Percentiles rank a stretch among this genome's conserved stretches.
Evolutionary conservation across 257 asterid genomes (phyloP).

Genomic region (Linaria vulgaris): DNA sequence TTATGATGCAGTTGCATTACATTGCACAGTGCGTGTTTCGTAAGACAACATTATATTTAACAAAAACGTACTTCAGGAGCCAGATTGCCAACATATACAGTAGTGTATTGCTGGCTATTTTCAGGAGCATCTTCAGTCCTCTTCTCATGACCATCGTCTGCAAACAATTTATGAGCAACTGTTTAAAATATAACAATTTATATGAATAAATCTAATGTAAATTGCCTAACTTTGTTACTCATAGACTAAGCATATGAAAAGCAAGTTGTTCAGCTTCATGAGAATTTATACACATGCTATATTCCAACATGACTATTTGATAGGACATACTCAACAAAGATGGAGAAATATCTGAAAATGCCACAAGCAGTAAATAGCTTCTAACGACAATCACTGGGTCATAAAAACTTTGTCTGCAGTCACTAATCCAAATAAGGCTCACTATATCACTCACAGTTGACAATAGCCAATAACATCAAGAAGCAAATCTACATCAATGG

Average conservation of each 20-base stretch:
- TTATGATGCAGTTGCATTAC: no score
- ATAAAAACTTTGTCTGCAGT: neutral
- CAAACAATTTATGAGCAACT: conserved; percentile 28
- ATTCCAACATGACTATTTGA: conserved; percentile 1
- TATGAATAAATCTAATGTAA: neutral
- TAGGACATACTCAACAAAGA: neutral
- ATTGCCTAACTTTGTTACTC: neutral
- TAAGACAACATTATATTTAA: no score
- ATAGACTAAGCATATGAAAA: neutral
- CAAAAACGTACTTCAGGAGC: conserved; percentile 56
- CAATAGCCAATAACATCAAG: no score
- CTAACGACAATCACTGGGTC: conserved; percentile 2
- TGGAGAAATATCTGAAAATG: neutral
- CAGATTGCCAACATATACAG: conserved; percentile 89
- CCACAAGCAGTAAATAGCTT: neutral
- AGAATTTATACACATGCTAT: neutral
- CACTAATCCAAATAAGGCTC: neutral
- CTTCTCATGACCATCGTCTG: conserved; percentile 70
- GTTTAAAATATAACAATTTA: neutral
- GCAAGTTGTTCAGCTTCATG: neutral
- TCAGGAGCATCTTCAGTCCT: conserved; percentile 73
- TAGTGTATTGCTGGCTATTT: conserved; percentile 71
- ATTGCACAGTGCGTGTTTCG: no score
- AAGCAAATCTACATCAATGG: no score
- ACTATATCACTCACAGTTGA: no score